These are phyloP conservation scores for Epichloe scottii DNA, from an alignment of 2,329 filamentous ascomycete genomes.

Conservation along the genomic window DNA sequence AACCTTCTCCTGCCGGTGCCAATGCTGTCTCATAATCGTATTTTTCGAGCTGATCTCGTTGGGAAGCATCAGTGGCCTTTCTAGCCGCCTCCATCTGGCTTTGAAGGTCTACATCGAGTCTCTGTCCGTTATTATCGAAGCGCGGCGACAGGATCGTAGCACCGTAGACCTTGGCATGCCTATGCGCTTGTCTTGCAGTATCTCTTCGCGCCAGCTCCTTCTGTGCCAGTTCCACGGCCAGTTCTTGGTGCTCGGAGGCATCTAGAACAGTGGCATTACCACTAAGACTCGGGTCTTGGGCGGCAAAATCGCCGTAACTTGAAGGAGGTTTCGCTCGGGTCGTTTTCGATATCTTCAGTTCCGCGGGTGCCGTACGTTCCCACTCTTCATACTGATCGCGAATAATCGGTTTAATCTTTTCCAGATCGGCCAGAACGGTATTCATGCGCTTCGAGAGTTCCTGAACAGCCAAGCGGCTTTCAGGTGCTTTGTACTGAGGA, in stretches of 20 bases:
- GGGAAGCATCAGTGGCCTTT: conserved; percentile 26
- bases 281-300: conserved; percentile 48
- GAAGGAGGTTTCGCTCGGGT: conserved; percentile 11
- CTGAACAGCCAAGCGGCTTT: conserved; percentile 51
- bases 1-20: conserved; percentile 16
- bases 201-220: conserved; percentile 59
- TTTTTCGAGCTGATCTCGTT: neutral
- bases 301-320: conserved; percentile 34
- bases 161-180: conserved; percentile 27
- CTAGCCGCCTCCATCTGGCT: conserved; percentile 42
- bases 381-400: conserved; percentile 59
- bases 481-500: conserved; percentile 57
- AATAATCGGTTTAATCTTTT: conserved; percentile 68
- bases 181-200: conserved; percentile 42
- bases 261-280: conserved; percentile 50
- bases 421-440: conserved; percentile 56
- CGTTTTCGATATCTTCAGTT: conserved; percentile 13
- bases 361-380: conserved; percentile 37
- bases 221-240: conserved; percentile 66
- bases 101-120: conserved; percentile 32
- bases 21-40: neutral
- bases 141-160: conserved; percentile 2
- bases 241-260: conserved; percentile 56
- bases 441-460: conserved; percentile 35
- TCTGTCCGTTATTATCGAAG: neutral